phyloP scores from a whole-genome alignment of 2,329 filamentous ascomycete genomes.

The Aspergillus sp. region DNA sequence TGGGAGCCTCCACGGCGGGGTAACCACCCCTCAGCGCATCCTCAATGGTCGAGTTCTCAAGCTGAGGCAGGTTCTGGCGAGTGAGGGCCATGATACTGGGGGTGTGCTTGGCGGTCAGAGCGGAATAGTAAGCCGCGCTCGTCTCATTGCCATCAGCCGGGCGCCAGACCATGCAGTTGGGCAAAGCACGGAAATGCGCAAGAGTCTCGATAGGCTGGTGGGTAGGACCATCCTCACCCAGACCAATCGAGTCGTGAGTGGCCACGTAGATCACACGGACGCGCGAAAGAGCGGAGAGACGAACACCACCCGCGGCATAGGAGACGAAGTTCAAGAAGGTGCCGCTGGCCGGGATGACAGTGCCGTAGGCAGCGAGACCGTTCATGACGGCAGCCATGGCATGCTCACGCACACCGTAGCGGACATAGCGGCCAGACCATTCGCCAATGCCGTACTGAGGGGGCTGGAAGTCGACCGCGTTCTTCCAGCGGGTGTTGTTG shows the following conservation, averaged over 20 bases:
- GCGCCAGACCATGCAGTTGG: conserved; percentile 99
- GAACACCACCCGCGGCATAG: conserved; percentile 89
- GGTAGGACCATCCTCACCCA: conserved; percentile 95
- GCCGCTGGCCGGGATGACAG: conserved; percentile 83
- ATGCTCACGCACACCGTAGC: conserved; percentile 45
- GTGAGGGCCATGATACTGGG: conserved; percentile 91
- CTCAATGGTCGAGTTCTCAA: conserved; percentile 86
- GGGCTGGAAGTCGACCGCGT: conserved; percentile 93
- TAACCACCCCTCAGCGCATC: conserved; percentile 92
- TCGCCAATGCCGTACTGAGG: conserved; percentile 75
- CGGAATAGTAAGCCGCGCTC: conserved; percentile 93
- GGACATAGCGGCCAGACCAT: conserved; percentile 76
- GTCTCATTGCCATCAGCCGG: conserved; percentile 98
- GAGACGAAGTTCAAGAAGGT: conserved; percentile 99
- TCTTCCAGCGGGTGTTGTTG: conserved; percentile 98
- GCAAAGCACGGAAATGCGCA: conserved; percentile 94
- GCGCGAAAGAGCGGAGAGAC: conserved; percentile 84
- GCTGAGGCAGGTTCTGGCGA: conserved; percentile 95
- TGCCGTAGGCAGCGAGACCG: conserved; percentile 91
- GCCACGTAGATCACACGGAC: conserved; percentile 90
- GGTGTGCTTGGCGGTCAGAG: conserved; percentile 78
- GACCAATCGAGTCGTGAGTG: conserved; percentile 97
- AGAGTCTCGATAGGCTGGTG: conserved; percentile 99
- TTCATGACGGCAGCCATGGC: conserved; percentile 46
- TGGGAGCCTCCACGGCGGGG: conserved; percentile 72